Conservation (phyloP, 768 basidiomycete species). For the Gymnopilus junonius region DNA sequence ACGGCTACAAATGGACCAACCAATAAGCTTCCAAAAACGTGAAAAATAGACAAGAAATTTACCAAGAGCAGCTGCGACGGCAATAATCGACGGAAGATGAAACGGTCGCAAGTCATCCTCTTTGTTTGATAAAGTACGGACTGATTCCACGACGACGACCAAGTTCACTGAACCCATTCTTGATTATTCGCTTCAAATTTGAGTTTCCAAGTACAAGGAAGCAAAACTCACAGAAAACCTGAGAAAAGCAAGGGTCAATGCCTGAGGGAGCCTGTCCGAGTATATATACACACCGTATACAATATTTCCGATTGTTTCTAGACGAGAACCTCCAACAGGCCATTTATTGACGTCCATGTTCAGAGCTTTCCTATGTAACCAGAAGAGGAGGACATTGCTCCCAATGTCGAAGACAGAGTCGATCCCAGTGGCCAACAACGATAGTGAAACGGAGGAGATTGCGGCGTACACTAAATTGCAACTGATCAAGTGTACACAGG, state of each 20-base stretch:
- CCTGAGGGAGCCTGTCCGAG: conserved; percentile 29
- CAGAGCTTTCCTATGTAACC: conserved; percentile 74
- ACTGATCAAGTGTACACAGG: neutral
- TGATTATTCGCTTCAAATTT: conserved; percentile 3
- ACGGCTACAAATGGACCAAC: conserved; percentile 50
- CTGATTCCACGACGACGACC: conserved; percentile 88
- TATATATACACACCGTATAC: conserved; percentile 62
- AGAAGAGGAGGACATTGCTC: conserved; percentile 81
- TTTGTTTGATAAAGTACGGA: conserved; percentile 69
- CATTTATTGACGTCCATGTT: conserved; percentile 82
- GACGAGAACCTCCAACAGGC: conserved; percentile 90
- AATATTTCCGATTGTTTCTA: conserved; percentile 90
- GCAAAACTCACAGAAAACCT: conserved; percentile 34
- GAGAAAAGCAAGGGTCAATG: conserved; percentile 7
- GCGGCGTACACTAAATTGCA: conserved; percentile 82
- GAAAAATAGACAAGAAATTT: conserved; percentile 17
- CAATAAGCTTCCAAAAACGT: neutral
- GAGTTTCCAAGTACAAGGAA: neutral
- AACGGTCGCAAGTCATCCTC: conserved; percentile 58
- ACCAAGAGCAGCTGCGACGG: conserved; percentile 86
- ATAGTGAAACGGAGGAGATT: conserved; percentile 79
- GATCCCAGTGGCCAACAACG: conserved; percentile 87
- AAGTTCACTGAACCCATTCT: conserved; percentile 94
- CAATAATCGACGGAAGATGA: conserved; percentile 81
- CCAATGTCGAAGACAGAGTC: conserved; percentile 88